Percentiles rank a stretch among this genome's conserved stretches.
Conservation (phyloP, 2,329 filamentous ascomycete genomes). For the Fusarium continuum region DNA sequence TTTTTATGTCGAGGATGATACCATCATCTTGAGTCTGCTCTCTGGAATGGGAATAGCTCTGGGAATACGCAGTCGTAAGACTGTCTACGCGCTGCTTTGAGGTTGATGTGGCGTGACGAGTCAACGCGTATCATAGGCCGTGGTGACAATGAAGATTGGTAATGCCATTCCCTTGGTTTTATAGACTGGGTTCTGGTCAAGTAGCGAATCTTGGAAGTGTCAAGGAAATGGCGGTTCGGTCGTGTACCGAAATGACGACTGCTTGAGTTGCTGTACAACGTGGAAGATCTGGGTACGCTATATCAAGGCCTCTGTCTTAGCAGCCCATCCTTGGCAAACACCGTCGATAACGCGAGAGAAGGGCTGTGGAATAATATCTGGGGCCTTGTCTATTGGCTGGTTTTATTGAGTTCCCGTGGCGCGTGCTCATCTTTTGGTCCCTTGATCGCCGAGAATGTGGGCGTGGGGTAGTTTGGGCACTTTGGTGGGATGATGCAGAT, state of each 20-base stretch:
- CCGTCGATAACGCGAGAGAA: background rate
- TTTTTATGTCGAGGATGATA: constrained; percentile 27
- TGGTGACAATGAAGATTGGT: background rate
- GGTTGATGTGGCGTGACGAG: constrained; percentile 23
- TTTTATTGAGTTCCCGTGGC: constrained; percentile 3
- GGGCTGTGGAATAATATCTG: background rate
- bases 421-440: constrained; percentile 32
- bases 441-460: constrained; percentile 27
- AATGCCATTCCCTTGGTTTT: background rate
- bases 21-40: constrained; percentile 12
- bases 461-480: constrained; percentile 26
- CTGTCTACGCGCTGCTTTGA: constrained; percentile 12
- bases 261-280: constrained; percentile 12
- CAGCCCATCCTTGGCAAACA: background rate
- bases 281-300: constrained; percentile 7
- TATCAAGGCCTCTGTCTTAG: background rate
- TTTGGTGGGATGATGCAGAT: constrained; percentile 11
- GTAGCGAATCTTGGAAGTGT: constrained; percentile 7
- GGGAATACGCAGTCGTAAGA: constrained; percentile 7
- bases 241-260: constrained; percentile 12
- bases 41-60: background rate
- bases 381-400: constrained; percentile 15
- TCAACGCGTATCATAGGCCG: background rate
- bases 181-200: constrained; percentile 8
- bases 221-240: constrained; percentile 3